Evolutionary conservation across 2,329 filamentous ascomycete genomes (phyloP).

Genomic region (Coniochaeta prunicola): DNA sequence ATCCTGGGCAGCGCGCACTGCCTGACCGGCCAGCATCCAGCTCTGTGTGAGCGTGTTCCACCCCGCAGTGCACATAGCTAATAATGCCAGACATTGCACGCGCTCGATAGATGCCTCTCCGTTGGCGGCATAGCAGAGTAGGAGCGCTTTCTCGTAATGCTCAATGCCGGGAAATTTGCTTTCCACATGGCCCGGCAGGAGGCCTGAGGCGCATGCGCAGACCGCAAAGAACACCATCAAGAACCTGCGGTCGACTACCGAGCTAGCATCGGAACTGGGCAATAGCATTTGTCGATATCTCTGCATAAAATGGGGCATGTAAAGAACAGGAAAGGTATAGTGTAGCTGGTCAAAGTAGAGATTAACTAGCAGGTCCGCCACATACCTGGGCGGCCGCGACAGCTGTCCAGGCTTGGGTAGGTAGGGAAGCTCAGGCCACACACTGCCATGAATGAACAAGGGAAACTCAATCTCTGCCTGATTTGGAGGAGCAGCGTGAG

Average conservation of each 20-base stretch:
- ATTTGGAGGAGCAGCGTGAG: background rate
- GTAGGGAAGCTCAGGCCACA: constrained; percentile 18
- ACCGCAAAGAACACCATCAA: constrained; percentile 21
- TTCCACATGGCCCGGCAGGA: constrained; percentile 11
- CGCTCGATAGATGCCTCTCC: constrained; percentile 19
- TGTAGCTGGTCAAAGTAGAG: constrained; percentile 21
- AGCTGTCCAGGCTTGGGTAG: constrained; percentile 18
- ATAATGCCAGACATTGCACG: constrained; percentile 20
- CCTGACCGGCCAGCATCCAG: constrained; percentile 19
- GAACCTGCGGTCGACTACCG: constrained; percentile 13
- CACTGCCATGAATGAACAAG: constrained; percentile 17
- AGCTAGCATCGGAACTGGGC: no score
- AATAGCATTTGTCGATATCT: constrained; percentile 11
- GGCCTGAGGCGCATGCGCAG: constrained; percentile 20
- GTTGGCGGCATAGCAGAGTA: constrained; percentile 16
- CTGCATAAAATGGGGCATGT: constrained; percentile 18
- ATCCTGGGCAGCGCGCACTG: constrained; percentile 19
- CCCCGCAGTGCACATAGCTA: constrained; percentile 20
- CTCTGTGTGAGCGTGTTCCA: constrained; percentile 23
- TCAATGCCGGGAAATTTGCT: constrained; percentile 12
- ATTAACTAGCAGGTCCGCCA: constrained; percentile 18
- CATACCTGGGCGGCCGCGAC: constrained; percentile 18
- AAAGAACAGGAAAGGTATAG: constrained; percentile 19
- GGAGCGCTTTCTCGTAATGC: constrained; percentile 16
- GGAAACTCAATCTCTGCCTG: constrained; percentile 16